Percentiles rank a stretch among this genome's conserved stretches.
Conservation (phyloP, 169 alveolate genomes). For the Ichthyophthirius multifiliis region DNA sequence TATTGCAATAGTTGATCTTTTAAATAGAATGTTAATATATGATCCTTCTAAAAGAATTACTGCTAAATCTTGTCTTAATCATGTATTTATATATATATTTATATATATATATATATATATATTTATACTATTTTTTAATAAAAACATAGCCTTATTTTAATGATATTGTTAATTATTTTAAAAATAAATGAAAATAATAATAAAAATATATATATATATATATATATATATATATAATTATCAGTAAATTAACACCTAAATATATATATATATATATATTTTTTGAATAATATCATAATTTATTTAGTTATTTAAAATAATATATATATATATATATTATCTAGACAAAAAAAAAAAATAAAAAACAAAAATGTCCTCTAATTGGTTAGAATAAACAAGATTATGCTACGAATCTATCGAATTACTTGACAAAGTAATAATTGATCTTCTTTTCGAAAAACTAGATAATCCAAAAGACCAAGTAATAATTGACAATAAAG, state of each 20-base stretch:
- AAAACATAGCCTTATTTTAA: neutral
- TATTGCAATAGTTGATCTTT: slow-evolving; percentile 34
- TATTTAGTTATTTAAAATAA: too few species aligned
- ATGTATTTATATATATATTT: slow-evolving; percentile 14
- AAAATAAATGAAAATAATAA: neutral
- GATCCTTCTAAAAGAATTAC: slow-evolving; percentile 68
- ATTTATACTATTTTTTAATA: neutral
- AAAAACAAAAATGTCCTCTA: slow-evolving; percentile 64
- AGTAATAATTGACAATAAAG: slow-evolving; percentile 72
- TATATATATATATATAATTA: neutral
- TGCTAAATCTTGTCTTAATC: slow-evolving; percentile 59
- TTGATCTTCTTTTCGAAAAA: slow-evolving; percentile 60
- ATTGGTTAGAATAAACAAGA: slow-evolving; percentile 71
- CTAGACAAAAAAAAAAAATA: neutral
- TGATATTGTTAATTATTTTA: neutral
- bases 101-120: neutral
- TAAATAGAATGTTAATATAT: slow-evolving; percentile 45
- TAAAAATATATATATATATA: neutral
- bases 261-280: too few species aligned
- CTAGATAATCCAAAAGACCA: slow-evolving; percentile 75
- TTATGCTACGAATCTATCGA: slow-evolving; percentile 73
- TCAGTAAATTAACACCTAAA: too few species aligned
- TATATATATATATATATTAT: neutral
- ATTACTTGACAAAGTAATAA: slow-evolving; percentile 71
- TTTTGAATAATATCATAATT: too few species aligned